phyloP scores from a whole-genome alignment of 164 flowering plant species.

The Stephania cephalantha region DNA sequence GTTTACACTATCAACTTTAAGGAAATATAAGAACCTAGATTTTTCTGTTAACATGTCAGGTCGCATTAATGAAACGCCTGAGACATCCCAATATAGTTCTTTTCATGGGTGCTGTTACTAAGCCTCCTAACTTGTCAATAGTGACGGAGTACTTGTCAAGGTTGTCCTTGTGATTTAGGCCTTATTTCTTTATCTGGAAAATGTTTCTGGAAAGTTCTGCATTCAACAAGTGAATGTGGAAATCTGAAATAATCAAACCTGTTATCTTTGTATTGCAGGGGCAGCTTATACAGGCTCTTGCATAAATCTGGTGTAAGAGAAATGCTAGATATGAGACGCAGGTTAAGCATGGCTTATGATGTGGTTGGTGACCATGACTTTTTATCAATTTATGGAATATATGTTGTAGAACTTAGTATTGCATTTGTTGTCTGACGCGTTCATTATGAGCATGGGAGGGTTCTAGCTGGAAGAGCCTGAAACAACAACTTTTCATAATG shows the following conservation, averaged over 20 bases:
- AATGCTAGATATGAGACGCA: conserved; percentile 76
- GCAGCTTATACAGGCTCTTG: conserved; percentile 86
- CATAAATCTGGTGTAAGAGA: conserved; percentile 86
- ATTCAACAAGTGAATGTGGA: not conserved
- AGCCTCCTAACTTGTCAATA: conserved; percentile 91
- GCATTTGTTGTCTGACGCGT: not conserved
- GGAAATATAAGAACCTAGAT: not conserved
- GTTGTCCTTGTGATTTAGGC: conserved; percentile 26
- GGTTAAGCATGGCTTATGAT: conserved; percentile 90
- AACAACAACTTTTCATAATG: not conserved
- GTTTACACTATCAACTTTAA: not conserved
- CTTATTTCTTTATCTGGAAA: not conserved
- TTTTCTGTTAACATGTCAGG: conserved; percentile 33
- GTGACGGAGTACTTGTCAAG: conserved; percentile 96
- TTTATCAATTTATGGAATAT: not conserved
- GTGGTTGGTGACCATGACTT: conserved; percentile 57
- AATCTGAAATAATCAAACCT: not conserved
- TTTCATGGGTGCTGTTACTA: conserved; percentile 96
- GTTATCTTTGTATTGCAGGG: conserved; percentile 48
- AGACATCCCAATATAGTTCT: conserved; percentile 99
- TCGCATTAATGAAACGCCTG: conserved; percentile 89
- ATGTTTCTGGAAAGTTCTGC: not conserved
- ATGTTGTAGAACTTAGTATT: not conserved
- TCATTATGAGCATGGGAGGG: not conserved
- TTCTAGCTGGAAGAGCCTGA: not conserved